Evolutionary conservation across 148 eudicot species (phyloP).

Genomic region (Polygonum maritimum): DNA sequence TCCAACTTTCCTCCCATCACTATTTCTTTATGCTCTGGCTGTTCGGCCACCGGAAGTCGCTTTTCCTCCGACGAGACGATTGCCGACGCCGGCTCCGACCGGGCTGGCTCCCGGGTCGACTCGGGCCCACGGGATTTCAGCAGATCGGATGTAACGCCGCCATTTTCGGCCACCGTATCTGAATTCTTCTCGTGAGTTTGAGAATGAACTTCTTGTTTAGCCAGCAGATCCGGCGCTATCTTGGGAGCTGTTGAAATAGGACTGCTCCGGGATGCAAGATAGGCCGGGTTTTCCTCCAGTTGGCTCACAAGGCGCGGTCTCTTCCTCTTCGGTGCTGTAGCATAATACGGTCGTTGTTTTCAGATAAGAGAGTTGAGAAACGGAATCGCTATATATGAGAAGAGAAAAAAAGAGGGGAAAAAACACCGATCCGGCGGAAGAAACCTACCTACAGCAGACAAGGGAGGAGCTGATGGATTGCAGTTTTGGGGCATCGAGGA

Average conservation of each 20-base stretch:
- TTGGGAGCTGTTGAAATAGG: constrained; percentile 26
- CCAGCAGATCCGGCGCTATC: constrained; percentile 27
- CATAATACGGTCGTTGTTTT: background rate
- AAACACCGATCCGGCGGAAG: background rate
- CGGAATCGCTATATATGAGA: background rate
- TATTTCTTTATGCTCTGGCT: constrained; percentile 21
- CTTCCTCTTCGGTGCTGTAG: constrained; percentile 76
- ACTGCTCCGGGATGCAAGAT: constrained; percentile 25
- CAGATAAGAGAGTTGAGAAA: background rate
- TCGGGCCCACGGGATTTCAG: constrained; percentile 13
- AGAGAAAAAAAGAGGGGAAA: no score
- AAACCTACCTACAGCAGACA: constrained; percentile 54
- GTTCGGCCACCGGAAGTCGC: constrained; percentile 18
- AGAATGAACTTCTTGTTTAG: constrained; percentile 26
- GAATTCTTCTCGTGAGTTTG: constrained; percentile 23
- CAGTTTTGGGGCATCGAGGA: constrained; percentile 26
- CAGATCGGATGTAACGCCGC: constrained; percentile 18
- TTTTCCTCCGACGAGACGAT: constrained; percentile 12
- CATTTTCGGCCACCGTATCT: constrained; percentile 30
- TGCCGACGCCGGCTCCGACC: background rate
- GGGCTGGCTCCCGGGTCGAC: constrained; percentile 11
- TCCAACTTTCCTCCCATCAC: constrained; percentile 37
- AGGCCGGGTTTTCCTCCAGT: constrained; percentile 31
- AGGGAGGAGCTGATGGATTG: constrained; percentile 20
- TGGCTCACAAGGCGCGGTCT: constrained; percentile 45